These are phyloP conservation scores for Penicillium janthinellum DNA, from an alignment of 2,329 filamentous ascomycete species.

Conservation along the genomic window DNA sequence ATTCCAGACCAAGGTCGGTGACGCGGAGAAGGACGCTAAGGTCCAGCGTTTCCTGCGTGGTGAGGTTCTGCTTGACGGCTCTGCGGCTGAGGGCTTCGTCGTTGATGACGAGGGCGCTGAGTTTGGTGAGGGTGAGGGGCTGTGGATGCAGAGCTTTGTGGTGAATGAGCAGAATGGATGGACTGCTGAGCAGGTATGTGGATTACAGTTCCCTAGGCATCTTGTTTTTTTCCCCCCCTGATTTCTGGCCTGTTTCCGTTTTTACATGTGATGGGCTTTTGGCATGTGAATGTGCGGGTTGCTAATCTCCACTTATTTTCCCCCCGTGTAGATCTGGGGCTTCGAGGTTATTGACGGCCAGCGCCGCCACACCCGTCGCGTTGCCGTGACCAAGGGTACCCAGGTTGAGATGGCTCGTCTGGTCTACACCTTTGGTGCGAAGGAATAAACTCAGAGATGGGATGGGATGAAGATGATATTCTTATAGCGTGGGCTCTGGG, in stretches of 20 bases:
- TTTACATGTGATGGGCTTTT: background rate
- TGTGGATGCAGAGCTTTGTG: conserved; percentile 54
- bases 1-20: conserved; percentile 41
- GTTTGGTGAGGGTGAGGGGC: conserved; percentile 46
- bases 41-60: conserved; percentile 44
- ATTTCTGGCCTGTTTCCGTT: background rate
- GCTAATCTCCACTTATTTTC: conserved; percentile 7
- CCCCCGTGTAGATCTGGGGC: conserved; percentile 45
- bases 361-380: conserved; percentile 46
- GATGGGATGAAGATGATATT: background rate
- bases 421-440: conserved; percentile 41
- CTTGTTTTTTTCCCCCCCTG: background rate
- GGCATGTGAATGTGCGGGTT: conserved; percentile 7
- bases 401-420: conserved; percentile 42
- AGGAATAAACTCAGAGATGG: conserved; percentile 4
- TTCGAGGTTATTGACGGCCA: conserved; percentile 47
- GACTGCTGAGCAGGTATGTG: conserved; percentile 56
- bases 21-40: conserved; percentile 41
- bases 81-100: conserved; percentile 61
- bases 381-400: conserved; percentile 43
- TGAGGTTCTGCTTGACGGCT: conserved; percentile 54
- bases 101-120: conserved; percentile 54
- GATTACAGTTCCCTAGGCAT: background rate
- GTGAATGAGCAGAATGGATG: conserved; percentile 53
- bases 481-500: background rate